Evolutionary conservation across 2,329 filamentous ascomycete species (phyloP).

Genomic region (Aspergillus sergii): DNA sequence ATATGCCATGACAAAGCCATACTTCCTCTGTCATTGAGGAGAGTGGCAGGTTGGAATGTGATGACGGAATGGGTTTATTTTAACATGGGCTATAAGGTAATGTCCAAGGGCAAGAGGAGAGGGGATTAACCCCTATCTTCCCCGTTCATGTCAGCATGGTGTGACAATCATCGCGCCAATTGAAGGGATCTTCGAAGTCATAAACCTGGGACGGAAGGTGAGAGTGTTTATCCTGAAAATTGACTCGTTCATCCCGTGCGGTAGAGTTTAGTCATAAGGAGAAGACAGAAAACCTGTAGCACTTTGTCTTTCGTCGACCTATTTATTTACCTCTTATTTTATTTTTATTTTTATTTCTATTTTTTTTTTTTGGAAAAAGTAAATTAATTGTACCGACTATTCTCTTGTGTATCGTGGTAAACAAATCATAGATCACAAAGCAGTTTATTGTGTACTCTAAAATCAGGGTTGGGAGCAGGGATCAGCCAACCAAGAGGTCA

Average conservation of each 20-base stretch:
- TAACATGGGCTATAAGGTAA: not conserved
- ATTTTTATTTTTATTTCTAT: too few relatives aligned
- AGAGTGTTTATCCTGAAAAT: not conserved
- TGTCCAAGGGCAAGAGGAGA: not conserved
- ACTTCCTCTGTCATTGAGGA: not conserved
- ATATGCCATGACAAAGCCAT: not conserved
- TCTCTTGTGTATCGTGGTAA: not conserved
- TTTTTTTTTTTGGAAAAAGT: not conserved
- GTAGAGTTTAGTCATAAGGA: not conserved
- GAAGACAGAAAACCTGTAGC: not conserved
- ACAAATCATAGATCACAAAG: not conserved
- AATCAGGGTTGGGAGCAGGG: not conserved
- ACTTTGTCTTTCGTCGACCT: not conserved
- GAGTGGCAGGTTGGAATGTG: not conserved
- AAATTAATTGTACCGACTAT: not conserved
- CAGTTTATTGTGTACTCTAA: not conserved
- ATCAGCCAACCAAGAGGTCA: slow-evolving; percentile 8
- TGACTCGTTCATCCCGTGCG: not conserved
- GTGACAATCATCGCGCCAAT: not conserved
- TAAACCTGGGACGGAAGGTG: not conserved
- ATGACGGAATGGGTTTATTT: not conserved
- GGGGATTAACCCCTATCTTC: not conserved
- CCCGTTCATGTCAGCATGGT: not conserved
- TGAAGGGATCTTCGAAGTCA: not conserved
- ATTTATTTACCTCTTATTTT: not conserved